Percentiles rank a stretch among this genome's conserved stretches.
Conservation (phyloP, 2,329 filamentous ascomycete genomes). For the Diaporthe eres region DNA sequence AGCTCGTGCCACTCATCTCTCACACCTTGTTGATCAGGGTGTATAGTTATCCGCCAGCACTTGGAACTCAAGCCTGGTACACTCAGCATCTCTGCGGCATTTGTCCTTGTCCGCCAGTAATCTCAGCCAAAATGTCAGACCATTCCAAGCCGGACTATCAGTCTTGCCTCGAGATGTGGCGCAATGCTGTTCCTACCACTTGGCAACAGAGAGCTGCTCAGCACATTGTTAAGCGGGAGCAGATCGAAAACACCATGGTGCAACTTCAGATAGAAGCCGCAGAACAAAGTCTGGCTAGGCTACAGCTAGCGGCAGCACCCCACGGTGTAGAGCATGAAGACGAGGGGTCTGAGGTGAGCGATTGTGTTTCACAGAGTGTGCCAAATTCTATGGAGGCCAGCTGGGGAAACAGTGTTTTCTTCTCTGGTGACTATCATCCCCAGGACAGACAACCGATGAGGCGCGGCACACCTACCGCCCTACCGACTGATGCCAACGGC, state of each 20-base stretch:
- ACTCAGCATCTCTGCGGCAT: background rate
- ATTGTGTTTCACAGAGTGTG: no score
- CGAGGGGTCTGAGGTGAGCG: background rate
- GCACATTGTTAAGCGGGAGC: background rate
- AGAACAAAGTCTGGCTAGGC: background rate
- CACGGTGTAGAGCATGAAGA: background rate
- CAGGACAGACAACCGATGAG: background rate
- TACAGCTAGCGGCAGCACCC: background rate
- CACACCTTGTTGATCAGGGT: background rate
- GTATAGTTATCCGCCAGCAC: background rate
- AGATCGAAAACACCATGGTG: background rate
- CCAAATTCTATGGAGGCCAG: background rate
- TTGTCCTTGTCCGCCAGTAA: background rate
- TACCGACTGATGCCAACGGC: no score
- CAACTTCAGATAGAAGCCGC: background rate
- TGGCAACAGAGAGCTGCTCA: background rate
- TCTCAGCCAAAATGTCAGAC: background rate
- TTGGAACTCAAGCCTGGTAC: background rate
- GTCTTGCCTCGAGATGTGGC: background rate
- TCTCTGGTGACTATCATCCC: background rate
- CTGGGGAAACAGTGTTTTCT: background rate
- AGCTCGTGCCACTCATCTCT: background rate
- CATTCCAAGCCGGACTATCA: no score
- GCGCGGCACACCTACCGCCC: background rate
- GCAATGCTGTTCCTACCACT: background rate